Evolutionary conservation across 345 rosid species (phyloP), one percentile per base, ranked within the genome.

Genomic region (Euphorbia lathyris): DNA sequence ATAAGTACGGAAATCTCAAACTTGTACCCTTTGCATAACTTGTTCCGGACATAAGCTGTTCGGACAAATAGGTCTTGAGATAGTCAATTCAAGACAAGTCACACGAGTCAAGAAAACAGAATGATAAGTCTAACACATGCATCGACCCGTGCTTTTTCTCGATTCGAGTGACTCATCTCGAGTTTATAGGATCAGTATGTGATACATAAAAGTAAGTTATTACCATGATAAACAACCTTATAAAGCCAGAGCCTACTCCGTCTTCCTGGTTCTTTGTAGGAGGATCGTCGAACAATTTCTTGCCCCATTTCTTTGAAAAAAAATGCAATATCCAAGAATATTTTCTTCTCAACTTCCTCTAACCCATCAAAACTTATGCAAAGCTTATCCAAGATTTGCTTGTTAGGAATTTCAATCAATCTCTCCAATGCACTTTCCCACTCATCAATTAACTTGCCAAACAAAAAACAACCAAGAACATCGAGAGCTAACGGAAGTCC

Each of bases 291-390:
- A 43, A 65, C 71, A 47, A 73, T 76, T 27, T 74, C 83, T 27
- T 68, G 73, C 30, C 85, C 85, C 79, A 81, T 71, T 58, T 74
- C 77, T 74, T 17, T 38, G 29, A 27, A 22, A 68, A 45, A 72
- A 29, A 65, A 72, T 34, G 76, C 70, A 50, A 69, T 74, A 43
- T 55, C 63, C 0, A 43, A 56, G 26, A 74, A 74, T 63, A 63
- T 55, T 32, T 65, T 1, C 22, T 65, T 52, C 67, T 64, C 71
- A n/a, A 58, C 19, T 7, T 42, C 38, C 0, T 66, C 75, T 20
- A 65, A 45, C 19, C 63, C 72, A 36, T 71, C 63, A 43, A 23
- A 76, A 32, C 72, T 71, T 27, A 45, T 65, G 27, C 27, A 25
- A 32, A 71, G 40, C 55, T 47, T 53, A 20, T 34, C n/a, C 26